These are phyloP conservation scores for Gracilaria vermiculophylla DNA, from an alignment of 23 red algal genomes.

Conservation along the genomic window DNA sequence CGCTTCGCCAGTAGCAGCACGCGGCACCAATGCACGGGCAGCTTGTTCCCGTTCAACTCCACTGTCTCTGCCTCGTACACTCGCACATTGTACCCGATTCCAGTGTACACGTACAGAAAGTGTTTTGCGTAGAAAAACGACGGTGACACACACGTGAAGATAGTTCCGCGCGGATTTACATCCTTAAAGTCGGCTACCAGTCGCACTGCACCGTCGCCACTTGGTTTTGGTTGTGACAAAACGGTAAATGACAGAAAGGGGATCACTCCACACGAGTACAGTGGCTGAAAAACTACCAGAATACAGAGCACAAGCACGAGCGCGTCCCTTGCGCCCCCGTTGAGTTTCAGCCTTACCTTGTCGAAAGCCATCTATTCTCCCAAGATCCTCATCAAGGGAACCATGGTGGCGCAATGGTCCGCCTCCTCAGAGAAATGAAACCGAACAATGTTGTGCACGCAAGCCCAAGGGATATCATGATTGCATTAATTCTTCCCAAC, in stretches of 20 bases:
- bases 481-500: no score
- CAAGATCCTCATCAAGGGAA: no score
- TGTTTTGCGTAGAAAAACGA: constrained; percentile 36
- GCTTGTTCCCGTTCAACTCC: neutral
- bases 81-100: neutral
- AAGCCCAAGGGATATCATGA: no score
- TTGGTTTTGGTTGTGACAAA: neutral
- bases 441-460: no score
- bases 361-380: neutral
- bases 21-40: constrained; percentile 49
- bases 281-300: neutral
- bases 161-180: constrained; percentile 3
- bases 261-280: neutral
- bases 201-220: neutral
- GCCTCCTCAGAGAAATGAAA: no score
- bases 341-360: neutral
- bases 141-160: constrained; percentile 40
- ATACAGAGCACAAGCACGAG: neutral
- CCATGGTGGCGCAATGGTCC: no score
- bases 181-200: neutral
- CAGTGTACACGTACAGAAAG: constrained; percentile 28
- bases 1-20: neutral
- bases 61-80: constrained; percentile 14
- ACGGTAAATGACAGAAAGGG: neutral
- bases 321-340: neutral